Evolutionary conservation across 2,329 filamentous ascomycete species (phyloP).

Genomic region (Domatiomyces catenatus): DNA sequence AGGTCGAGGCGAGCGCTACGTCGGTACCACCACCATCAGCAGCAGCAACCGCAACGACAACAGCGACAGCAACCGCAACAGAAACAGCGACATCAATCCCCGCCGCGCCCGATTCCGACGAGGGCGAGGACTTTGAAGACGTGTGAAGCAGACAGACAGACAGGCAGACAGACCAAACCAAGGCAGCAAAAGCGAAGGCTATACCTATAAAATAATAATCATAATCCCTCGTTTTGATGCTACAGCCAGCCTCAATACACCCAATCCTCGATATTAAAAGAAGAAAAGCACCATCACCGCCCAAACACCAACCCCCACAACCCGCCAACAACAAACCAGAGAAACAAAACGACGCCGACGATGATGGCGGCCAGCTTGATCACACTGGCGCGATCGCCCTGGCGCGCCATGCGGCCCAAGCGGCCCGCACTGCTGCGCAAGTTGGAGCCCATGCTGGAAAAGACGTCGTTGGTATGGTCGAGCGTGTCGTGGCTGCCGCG

Average conservation of each 20-base stretch:
- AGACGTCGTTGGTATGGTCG: constrained; percentile 80
- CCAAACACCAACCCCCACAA: constrained; percentile 32
- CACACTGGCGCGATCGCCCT: constrained; percentile 80
- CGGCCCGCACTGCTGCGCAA: constrained; percentile 72
- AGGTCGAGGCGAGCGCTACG: constrained; percentile 6
- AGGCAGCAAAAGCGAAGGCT: no score
- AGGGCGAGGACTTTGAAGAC: constrained; percentile 18
- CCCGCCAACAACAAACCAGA: constrained; percentile 58
- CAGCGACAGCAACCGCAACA: background rate
- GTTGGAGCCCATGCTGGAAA: constrained; percentile 69
- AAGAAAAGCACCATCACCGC: no score
- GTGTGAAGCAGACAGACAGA: constrained; percentile 7
- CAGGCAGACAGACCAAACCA: no score
- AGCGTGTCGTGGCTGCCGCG: constrained; percentile 65
- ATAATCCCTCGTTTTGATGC: no score
- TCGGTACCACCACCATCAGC: background rate
- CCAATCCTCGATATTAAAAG: no score
- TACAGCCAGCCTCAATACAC: no score
- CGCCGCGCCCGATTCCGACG: constrained; percentile 13
- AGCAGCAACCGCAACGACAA: background rate
- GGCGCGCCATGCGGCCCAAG: constrained; percentile 75
- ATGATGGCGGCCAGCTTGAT: constrained; percentile 78
- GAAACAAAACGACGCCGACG: constrained; percentile 52
- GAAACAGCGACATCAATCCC: background rate
- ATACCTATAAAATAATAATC: constrained; percentile 14